Conservation (phyloP, 1,139 yeast genomes). For the Yamadazyma spencermartinsiae region DNA sequence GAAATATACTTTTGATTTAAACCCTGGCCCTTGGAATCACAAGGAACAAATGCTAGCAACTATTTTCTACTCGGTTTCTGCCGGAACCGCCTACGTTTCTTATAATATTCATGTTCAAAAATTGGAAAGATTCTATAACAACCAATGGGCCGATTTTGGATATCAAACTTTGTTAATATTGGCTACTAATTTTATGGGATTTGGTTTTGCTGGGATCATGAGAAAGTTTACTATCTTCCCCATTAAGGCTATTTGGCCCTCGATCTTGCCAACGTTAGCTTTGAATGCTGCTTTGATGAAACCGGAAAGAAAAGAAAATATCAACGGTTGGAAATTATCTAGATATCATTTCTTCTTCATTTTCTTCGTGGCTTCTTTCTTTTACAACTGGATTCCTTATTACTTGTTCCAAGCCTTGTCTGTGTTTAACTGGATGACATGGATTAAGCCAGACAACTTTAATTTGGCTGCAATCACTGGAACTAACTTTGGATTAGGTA, state of each 20-base stretch:
- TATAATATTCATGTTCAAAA: slow-evolving; percentile 48
- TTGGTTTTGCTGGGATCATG: slow-evolving; percentile 63
- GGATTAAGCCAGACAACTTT: slow-evolving; percentile 34
- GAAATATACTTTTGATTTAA: slow-evolving; percentile 43
- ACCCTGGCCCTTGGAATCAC: slow-evolving; percentile 60
- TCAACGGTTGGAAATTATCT: slow-evolving; percentile 40
- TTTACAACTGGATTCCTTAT: slow-evolving; percentile 38
- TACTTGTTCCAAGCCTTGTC: slow-evolving; percentile 34
- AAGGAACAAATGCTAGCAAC: slow-evolving; percentile 61
- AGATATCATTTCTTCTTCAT: slow-evolving; percentile 31
- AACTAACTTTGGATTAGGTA: slow-evolving; percentile 49
- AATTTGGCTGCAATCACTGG: slow-evolving; percentile 60
- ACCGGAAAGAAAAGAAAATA: slow-evolving; percentile 40
- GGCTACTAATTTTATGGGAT: slow-evolving; percentile 60
- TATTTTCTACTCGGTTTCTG: slow-evolving; percentile 43
- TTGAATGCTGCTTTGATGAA: slow-evolving; percentile 52
- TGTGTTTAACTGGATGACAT: slow-evolving; percentile 38
- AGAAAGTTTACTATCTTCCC: slow-evolving; percentile 61
- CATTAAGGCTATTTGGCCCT: slow-evolving; percentile 57
- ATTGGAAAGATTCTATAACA: slow-evolving; percentile 36
- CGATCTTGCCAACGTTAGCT: slow-evolving; percentile 54
- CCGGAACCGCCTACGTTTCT: slow-evolving; percentile 43
- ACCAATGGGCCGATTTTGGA: slow-evolving; percentile 47
- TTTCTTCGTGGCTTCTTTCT: slow-evolving; percentile 23
- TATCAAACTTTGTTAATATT: slow-evolving; percentile 51